Evolutionary conservation across 208 protist genomes (phyloP), one percentile per base, ranked within the genome.

Genomic region (Leptomonas pyrrhocoris): DNA sequence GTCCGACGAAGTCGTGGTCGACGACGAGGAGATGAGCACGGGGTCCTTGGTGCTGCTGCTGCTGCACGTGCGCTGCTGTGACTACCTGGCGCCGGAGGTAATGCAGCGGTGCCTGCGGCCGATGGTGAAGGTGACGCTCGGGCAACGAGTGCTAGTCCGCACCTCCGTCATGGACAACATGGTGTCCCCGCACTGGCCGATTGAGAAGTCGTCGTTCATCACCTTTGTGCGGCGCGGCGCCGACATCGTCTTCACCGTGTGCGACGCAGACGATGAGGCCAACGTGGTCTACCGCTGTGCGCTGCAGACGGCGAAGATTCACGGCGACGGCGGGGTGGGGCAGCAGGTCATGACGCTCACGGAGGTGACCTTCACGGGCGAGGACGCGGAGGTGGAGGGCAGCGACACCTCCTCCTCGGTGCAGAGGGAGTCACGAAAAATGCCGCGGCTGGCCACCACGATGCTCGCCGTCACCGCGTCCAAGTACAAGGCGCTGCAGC

Each of bases 131-230:
- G 89, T 93, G 45, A 82, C 63, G 31, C 65, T 83, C 31, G 83
- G 81, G 21, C 70, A 83, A 36, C 73, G 83, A 13, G 83, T 91
- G n/a, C 83, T 94, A 23, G 80, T 93, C 18, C 73, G 83, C 30
- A 93, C 89, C 13, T n/a, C 76, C 0, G 74, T 87, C 16, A 84
- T 87, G 70, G 51, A 80, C 21, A 73, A 90, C 63, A 56, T 38
- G 60, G 56, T 34, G 27, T 23, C 63, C 40, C 84, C 86, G 56
- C 73, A 74, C 12, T 96, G 86, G 86, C 38, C 79, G 18, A 85
- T 96, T 34, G 86, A 93, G 58, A 36, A 71, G 61, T 81, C 89
- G 21, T 93, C 92, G 30, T 96, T 92, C 63, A 92, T 94, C 31
- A 87, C 68, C 30, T 92, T 96, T 71, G 75, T 94, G 51, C 77